These are phyloP conservation scores for Nakazawaea pomicola DNA, from an alignment of 805 yeast species.

Conservation along the genomic window DNA sequence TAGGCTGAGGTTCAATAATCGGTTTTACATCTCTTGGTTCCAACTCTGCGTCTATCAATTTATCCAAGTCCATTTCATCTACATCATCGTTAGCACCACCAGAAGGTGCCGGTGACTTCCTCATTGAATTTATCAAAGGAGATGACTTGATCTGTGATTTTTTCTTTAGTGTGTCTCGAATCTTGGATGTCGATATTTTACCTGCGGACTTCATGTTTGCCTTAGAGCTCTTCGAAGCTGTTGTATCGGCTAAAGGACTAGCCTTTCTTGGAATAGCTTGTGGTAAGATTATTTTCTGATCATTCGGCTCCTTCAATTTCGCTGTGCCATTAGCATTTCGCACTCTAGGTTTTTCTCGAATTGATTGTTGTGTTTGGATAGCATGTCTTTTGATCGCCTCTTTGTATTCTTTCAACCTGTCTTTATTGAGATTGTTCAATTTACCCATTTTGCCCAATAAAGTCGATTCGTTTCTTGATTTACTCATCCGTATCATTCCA, in stretches of 20 bases:
- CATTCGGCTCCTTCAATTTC: background rate
- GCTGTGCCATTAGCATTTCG: conserved; percentile 8
- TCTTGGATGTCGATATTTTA: conserved; percentile 16
- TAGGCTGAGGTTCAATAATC: conserved; percentile 17
- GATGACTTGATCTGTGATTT: conserved; percentile 2
- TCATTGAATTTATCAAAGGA: conserved; percentile 3
- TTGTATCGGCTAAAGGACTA: conserved; percentile 1
- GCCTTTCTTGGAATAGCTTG: conserved; percentile 7
- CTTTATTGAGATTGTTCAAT: conserved; percentile 1
- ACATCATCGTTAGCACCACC: conserved; percentile 8
- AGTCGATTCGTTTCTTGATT: conserved; percentile 25
- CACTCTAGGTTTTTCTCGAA: conserved; percentile 3
- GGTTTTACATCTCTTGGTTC: no score
- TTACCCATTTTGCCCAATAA: conserved; percentile 14
- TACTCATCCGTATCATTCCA: conserved; percentile 25
- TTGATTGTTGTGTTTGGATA: conserved; percentile 11
- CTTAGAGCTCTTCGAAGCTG: conserved; percentile 1
- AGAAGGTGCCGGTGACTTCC: background rate
- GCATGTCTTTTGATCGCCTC: background rate
- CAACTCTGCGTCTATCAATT: conserved; percentile 4
- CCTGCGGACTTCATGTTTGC: background rate
- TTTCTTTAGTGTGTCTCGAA: conserved; percentile 1
- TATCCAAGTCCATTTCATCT: conserved; percentile 6
- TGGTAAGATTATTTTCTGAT: conserved; percentile 4
- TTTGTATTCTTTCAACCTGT: background rate